Evolutionary conservation across 106 monocot genomes (phyloP).

Genomic region (Allium cepa): DNA sequence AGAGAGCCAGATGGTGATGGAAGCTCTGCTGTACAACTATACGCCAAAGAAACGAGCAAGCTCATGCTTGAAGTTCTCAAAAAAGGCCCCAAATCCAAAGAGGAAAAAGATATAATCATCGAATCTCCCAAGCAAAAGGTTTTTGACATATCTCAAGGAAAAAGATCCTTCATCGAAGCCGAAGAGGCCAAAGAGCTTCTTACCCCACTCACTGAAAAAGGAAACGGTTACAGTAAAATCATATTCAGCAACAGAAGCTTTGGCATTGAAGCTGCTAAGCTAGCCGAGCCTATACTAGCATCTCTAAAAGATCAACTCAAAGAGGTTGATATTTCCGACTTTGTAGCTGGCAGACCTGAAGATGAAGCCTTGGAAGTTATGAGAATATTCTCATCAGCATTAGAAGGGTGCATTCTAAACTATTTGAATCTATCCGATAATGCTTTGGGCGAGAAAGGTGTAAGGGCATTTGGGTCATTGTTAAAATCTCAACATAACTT

Average conservation of each 20-base stretch:
- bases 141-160: slow-evolving; percentile 82
- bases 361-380: slow-evolving; percentile 94
- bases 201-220: slow-evolving; percentile 42
- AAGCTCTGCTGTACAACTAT: slow-evolving; percentile 82
- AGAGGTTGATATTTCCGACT: slow-evolving; percentile 83
- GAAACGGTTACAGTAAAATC: slow-evolving; percentile 56
- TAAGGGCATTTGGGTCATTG: slow-evolving; percentile 71
- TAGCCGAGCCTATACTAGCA: slow-evolving; percentile 64
- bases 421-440: slow-evolving; percentile 82
- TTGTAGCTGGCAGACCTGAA: slow-evolving; percentile 78
- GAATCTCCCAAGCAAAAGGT: slow-evolving; percentile 10
- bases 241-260: slow-evolving; percentile 94
- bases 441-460: slow-evolving; percentile 91
- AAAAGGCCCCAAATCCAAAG: slow-evolving; percentile 37
- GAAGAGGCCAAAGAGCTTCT: slow-evolving; percentile 73
- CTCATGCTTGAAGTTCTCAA: slow-evolving; percentile 85
- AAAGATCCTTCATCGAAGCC: slow-evolving; percentile 65
- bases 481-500: slow-evolving; percentile 57
- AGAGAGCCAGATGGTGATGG: slow-evolving; percentile 93
- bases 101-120: neutral
- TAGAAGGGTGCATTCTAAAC: slow-evolving; percentile 44
- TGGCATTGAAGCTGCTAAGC: slow-evolving; percentile 64
- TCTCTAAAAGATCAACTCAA: slow-evolving; percentile 54
- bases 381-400: slow-evolving; percentile 65
- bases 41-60: slow-evolving; percentile 92